phyloP scores from a whole-genome alignment of 2,329 filamentous ascomycete species.

The Hymenoscyphus occultus region DNA sequence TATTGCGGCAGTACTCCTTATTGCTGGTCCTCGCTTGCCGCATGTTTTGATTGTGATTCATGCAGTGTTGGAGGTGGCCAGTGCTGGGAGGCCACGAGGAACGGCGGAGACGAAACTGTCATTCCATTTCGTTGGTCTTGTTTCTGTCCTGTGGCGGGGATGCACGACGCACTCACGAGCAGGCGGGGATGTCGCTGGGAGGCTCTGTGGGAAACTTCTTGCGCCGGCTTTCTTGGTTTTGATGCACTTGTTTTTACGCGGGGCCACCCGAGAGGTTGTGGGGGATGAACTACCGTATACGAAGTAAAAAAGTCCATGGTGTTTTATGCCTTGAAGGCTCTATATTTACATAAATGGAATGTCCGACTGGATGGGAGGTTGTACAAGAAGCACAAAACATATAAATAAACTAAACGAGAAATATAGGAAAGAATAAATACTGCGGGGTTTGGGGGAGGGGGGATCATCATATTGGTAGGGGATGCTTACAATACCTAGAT shows the following conservation, averaged over 20 bases:
- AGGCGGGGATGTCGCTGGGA: conserved; percentile 6
- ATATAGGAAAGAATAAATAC: no score
- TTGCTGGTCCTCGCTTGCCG: conserved; percentile 18
- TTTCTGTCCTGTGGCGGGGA: not conserved
- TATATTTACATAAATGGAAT: no score
- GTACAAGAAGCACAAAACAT: no score
- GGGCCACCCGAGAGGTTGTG: not conserved
- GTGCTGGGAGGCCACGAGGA: conserved; percentile 4
- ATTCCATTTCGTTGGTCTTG: conserved; percentile 10
- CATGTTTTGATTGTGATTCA: conserved; percentile 26
- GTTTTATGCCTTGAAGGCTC: not conserved
- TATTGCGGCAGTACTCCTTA: conserved; percentile 8
- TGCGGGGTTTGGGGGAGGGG: no score
- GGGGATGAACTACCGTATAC: not conserved
- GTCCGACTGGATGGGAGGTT: no score
- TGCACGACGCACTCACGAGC: not conserved
- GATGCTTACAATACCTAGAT: not conserved
- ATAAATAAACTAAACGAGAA: no score
- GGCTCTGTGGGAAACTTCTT: conserved; percentile 4
- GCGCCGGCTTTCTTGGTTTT: not conserved
- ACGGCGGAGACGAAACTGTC: conserved; percentile 16
- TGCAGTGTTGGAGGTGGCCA: conserved; percentile 18
- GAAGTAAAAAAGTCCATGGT: not conserved
- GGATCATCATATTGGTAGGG: not conserved
- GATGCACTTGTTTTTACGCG: not conserved